Base-by-base conservation (phyloP, 2,329 filamentous ascomycete species). In the Elsinoe perseae region DNA sequence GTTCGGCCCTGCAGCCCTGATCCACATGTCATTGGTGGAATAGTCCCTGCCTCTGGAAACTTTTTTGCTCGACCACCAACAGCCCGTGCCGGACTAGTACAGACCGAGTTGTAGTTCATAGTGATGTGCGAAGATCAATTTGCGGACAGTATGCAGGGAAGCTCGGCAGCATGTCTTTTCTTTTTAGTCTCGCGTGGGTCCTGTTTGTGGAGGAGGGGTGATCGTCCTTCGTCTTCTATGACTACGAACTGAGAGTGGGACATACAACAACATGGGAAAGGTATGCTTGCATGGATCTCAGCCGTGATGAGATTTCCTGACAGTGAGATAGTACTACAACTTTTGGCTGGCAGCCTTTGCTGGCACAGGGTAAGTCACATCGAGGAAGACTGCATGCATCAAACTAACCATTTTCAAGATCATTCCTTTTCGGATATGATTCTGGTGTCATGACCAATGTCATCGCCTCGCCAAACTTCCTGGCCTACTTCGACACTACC, bases 401-500 rank as follows among this genome's bases (percentile, higher is more conserved):
- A 21, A 9, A 50, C 60, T 64, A 54, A 62, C 32, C 10, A 21
- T 18, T 3, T 3, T 20, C 32, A 21, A 65, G 64, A 46, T 66
- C 64, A 27, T 72, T 76, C 58, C 69, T 76, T 21, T 77, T 78
- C 56, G 76, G 77, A 25, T 78, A 79, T 64, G 72, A 75, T 61
- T 68, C 68, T 3, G 70, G 70, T 61, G 69, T 73, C 25, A 72
- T 73, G 67, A 70, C 72, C 20, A 73, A 80, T 64, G 80, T 81
- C 58, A 80, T 82, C 55, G 73, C 74, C n/a, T 78, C 75, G 8
- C 71, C 73, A 25, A 71, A 80, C 62, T 84, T 85, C 66, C 73
- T 83, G 16, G 58, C 64, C 1, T 81, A 78, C 64, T 85, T 85
- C 69, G 70, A 81, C 36, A 79, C 78, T 3, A 66, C 64, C 1